Conservation (phyloP, 768 basidiomycete genomes). For the Lactarius sp. region DNA sequence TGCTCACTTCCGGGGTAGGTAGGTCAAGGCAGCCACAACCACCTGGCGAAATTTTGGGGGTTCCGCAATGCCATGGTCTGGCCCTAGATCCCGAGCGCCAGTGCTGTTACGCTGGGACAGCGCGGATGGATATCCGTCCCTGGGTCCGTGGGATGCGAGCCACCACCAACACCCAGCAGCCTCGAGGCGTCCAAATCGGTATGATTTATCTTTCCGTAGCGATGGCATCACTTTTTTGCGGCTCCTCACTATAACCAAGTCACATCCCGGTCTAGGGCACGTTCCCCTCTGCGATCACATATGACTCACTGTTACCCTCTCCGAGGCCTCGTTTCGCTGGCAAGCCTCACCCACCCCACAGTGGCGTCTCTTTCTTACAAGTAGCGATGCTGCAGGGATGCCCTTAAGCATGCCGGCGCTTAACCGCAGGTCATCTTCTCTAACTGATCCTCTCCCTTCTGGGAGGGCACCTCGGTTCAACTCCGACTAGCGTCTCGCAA, state of each 20-base stretch:
- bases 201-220: neutral
- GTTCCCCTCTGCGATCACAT: conserved; percentile 21
- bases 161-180: conserved; percentile 2
- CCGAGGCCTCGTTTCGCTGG: conserved; percentile 14
- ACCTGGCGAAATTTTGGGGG: conserved; percentile 15
- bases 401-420: neutral
- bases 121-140: conserved; percentile 16
- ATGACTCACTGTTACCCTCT: conserved; percentile 14
- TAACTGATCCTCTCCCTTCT: neutral
- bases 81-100: conserved; percentile 16
- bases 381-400: neutral
- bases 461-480: neutral
- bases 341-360: conserved; percentile 5
- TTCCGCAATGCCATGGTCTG: conserved; percentile 19
- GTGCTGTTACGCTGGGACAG: conserved; percentile 15
- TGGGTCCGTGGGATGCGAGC: conserved; percentile 14
- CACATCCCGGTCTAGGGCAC: conserved; percentile 19
- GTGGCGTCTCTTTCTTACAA: conserved; percentile 9
- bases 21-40: conserved; percentile 22
- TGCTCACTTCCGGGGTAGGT: conserved; percentile 10
- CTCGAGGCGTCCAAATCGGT: conserved; percentile 23
- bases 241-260: conserved; percentile 3
- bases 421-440: neutral
- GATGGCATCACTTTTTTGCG: conserved; percentile 18
- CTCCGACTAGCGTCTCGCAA: conserved; percentile 22